Evolutionary conservation across 2,329 filamentous ascomycete genomes (phyloP), one percentile per base, ranked within the genome.

Genomic region (Knoxdaviesia proteae): DNA sequence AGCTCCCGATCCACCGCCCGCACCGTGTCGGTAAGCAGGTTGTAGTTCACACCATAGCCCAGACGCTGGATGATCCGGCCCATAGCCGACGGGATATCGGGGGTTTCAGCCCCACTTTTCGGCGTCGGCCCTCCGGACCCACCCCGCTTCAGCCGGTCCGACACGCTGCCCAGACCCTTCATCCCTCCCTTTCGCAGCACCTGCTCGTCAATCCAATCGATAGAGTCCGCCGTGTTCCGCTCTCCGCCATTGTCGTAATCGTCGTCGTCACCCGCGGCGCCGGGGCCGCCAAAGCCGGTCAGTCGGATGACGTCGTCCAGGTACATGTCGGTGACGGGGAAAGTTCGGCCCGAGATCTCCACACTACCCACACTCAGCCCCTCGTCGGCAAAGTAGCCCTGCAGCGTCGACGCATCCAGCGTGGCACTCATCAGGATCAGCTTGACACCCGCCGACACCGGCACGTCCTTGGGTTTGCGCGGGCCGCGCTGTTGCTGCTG

Each of bases 371-470:
- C 87, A 5, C 66, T 68, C 8, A 74, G 55, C 2, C 71, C 71
- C 42, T 76, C 71, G 1, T 70, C 70, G 5, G 69, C 73, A 61
- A 96, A 96, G 58, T 96, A 96, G 44, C 74, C 64, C 49, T 76
- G 76, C 57, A 96, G 96, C 0, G 86, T 76, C 1, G 77, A 71
- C 1, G 88, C 86, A 58, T 98, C 87, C 3, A 96, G 72, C 1
- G 88, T 98, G 2, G 88, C 88, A 58, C 84, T 94, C 90, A 98
- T 98, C 34, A 98, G 67, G 8, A 98, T 77, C 36, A 96, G 70
- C 57, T 88, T 94, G 35, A 96, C 63, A 20, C 20, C 20, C 20
- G 20, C 20, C 20, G 20, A 20, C 20, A 20, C 20, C 20, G 20
- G 20, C 20, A 20, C 20, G 20, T 20, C 20, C 20, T 20, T 20